Base-by-base conservation (phyloP, 345 rosid genomes). In the Pseudoturritis turrita region DNA sequence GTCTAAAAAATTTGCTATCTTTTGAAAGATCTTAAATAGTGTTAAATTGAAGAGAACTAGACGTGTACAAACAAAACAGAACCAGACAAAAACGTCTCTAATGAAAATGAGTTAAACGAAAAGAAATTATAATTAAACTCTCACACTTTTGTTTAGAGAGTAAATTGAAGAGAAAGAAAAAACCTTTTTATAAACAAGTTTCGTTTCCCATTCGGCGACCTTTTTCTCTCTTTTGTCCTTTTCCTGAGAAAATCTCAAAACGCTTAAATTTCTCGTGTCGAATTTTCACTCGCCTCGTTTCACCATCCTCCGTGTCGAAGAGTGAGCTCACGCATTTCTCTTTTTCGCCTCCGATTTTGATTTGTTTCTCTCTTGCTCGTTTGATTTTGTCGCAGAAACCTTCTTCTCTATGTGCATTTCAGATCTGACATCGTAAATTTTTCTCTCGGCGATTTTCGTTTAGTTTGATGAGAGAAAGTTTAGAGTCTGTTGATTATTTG, bases 371-470 rank as follows among this genome's bases (percentile, higher is more conserved):
- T 62, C 37, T 60, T 66, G 4, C n/a, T n/a, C n/a, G n/a, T 25
- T 25, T 25, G 2, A 3, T 41, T 41, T 9, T 41, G 0, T 3
- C 1, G 10, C 47, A 50, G 4, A 5, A 37, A 23, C 6, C 14
- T 7, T 39, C 46, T 12, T 57, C 28, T 57, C 56, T 23, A 15
- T 47, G 31, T 23, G 9, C 29, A 46, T 59, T n/a, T 74, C 68
- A 74, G 72, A 74, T 74, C 78, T 74, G 68, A 49, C 60, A 45
- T 46, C 36, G 69, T 37, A 0, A 7, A 3, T 6, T 5, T 52
- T 37, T 21, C n/a, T n/a, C n/a, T n/a, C 50, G 3, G 18, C 40
- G 74, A 46, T 21, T 67, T 52, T 26, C 3, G 4, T 39, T 11
- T 23, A 11, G n/a, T 22, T 65, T 50, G 17, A 37, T 22, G 70